Percentiles rank a stretch among this genome's conserved stretches.
These are phyloP conservation scores for Ilyonectria robusta DNA, from an alignment of 2,329 filamentous ascomycete genomes.

Conservation along the genomic window DNA sequence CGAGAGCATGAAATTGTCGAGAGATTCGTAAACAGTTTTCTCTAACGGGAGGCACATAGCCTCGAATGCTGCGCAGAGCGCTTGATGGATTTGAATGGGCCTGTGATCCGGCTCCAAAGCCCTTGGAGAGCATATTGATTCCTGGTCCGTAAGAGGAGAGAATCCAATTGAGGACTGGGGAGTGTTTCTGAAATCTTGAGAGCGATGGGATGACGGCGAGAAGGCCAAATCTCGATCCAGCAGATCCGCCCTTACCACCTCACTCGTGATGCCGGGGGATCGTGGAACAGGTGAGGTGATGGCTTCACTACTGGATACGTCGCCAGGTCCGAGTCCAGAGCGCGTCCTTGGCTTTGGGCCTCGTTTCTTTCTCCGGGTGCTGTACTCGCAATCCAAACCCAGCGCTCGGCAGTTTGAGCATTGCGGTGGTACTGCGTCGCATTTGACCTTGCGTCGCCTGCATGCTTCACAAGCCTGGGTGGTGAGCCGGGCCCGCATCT, in stretches of 20 bases:
- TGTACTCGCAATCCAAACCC: constrained; percentile 20
- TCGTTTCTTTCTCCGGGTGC: constrained; percentile 20
- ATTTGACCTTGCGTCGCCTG: constrained; percentile 30
- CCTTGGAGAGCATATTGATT: neutral
- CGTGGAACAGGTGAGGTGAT: neutral
- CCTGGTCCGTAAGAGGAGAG: neutral
- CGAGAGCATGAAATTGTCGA: constrained; percentile 15
- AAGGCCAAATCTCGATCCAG: neutral
- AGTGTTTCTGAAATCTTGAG: neutral
- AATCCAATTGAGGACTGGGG: neutral
- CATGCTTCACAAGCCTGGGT: constrained; percentile 30
- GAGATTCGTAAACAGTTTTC: constrained; percentile 1
- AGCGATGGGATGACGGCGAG: neutral
- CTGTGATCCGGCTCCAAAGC: neutral
- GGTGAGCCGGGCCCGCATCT: constrained; percentile 25
- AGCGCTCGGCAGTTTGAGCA: constrained; percentile 25
- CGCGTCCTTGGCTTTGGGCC: constrained; percentile 22
- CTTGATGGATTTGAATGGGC: constrained; percentile 10
- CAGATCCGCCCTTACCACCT: neutral
- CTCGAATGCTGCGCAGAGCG: constrained; percentile 8
- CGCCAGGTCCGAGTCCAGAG: neutral
- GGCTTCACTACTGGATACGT: neutral
- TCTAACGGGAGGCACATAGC: neutral
- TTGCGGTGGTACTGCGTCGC: constrained; percentile 10
- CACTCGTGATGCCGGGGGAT: neutral